Evolutionary conservation across 176 grass and related monocot species (phyloP), one percentile per base, ranked within the genome.

Genomic region (Musa itinerans): DNA sequence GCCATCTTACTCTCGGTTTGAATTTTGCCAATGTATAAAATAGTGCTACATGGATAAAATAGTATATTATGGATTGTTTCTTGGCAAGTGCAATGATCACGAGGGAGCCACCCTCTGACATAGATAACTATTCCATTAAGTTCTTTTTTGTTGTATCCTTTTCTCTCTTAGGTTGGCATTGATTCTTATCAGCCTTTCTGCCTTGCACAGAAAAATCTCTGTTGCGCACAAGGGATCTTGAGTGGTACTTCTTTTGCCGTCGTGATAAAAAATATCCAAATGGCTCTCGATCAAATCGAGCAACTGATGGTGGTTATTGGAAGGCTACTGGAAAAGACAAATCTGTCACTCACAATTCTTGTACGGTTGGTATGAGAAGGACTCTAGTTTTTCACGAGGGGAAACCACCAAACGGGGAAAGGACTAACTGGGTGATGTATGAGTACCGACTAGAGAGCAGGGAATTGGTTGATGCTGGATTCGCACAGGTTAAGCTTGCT

Each of bases 341-440:
- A 54, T 51, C 77, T 2, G 81, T 97, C 27, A 55, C 89, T 50
- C 84, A 93, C 76, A 88, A 90, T 54, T 85, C 81, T 11, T 82
- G 50, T 68, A 87, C 79, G 81, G 84, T 90, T 75, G 93, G 93
- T 55, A 90, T 85, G 86, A 97, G 89, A 82, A 92, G 85, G 76
- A 97, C 88, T 69, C 77, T 97, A 68, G 83, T 97, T 57, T 97
- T 97, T 77, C 94, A 97, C 77, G 52, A 73, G 78, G 94, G 90
- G 67, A 97, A 97, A 80, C 81, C 90, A 71, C 94, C 90, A 48
- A 77, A 73, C 54, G 94, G 90, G 54, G 57, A 80, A 52, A 90
- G 94, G 63, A 97, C 94, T 71, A 80, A 97, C 57, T 93, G 94
- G 94, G 94, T 93, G 57, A 97, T 93, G 94, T 87, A 97, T 76